Percentiles rank a stretch among this genome's conserved stretches.
Conservation (phyloP, 2,329 filamentous ascomycete genomes). For the Colletotrichum chlorophyti region DNA sequence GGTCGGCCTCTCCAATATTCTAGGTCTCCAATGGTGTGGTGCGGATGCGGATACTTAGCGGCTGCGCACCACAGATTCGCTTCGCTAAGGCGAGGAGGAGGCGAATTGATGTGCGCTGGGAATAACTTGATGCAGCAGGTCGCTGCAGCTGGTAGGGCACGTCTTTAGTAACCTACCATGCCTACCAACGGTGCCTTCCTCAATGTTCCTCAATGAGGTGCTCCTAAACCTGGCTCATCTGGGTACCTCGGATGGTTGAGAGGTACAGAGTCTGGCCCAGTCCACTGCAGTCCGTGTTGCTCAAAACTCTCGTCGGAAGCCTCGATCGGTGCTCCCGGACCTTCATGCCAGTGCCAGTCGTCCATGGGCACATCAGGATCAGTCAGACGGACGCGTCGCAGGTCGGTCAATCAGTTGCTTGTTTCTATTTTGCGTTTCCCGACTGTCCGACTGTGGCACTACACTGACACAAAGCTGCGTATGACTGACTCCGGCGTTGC, state of each 20-base stretch:
- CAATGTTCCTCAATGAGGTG: no score
- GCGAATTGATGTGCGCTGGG: constrained; percentile 22
- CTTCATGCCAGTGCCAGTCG: background rate
- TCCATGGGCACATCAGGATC: background rate
- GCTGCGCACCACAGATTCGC: background rate
- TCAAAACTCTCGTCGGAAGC: no score
- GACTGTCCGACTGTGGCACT: background rate
- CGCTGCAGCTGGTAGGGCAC: no score
- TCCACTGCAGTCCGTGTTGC: constrained; percentile 3
- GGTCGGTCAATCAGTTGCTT: constrained; percentile 12
- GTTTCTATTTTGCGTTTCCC: constrained; percentile 1
- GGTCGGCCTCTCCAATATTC: no score
- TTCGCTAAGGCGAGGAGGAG: constrained; percentile 22
- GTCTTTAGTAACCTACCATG: no score
- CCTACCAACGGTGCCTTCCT: no score
- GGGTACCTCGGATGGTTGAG: no score
- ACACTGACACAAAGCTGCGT: constrained; percentile 1
- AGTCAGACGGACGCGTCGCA: background rate
- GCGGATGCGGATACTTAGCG: constrained; percentile 5
- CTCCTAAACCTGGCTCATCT: no score
- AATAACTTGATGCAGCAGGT: constrained; percentile 14
- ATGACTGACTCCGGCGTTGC: background rate
- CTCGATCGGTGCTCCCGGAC: constrained; percentile 15
- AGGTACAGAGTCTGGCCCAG: no score
- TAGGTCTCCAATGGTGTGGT: constrained; percentile 1